Evolutionary conservation across 805 yeast species (phyloP).

Genomic region (Wickerhamomyces rabaulensis): DNA sequence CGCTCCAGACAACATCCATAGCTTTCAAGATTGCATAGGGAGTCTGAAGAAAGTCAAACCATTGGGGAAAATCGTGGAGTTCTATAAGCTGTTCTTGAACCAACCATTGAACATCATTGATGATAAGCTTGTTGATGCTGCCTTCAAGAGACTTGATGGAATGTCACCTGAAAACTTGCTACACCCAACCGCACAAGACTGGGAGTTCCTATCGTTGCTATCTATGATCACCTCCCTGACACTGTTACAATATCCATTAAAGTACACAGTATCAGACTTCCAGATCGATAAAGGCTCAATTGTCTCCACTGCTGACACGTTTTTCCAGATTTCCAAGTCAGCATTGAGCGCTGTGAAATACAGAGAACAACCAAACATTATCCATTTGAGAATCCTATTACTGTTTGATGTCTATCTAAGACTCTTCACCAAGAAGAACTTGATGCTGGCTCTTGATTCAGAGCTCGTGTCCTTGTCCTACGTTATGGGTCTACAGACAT

Average conservation of each 20-base stretch:
- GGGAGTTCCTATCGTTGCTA: constrained; percentile 15
- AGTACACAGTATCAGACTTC: constrained; percentile 5
- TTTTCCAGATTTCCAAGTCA: constrained; percentile 15
- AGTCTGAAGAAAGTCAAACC: constrained; percentile 5
- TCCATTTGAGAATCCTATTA: constrained; percentile 17
- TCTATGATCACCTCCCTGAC: constrained; percentile 14
- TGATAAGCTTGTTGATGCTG: constrained; percentile 4
- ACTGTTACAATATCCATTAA: constrained; percentile 12
- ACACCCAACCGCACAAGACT: constrained; percentile 4
- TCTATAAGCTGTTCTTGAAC: constrained; percentile 11
- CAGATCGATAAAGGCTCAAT: constrained; percentile 2
- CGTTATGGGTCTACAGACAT: constrained; percentile 15
- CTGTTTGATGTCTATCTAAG: constrained; percentile 12
- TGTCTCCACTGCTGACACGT: constrained; percentile 9
- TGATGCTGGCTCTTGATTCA: constrained; percentile 15
- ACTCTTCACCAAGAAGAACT: constrained; percentile 12
- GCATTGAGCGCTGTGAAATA: constrained; percentile 13
- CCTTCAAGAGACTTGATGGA: background rate
- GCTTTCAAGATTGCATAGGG: background rate
- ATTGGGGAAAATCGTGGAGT: constrained; percentile 2
- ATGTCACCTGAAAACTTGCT: background rate
- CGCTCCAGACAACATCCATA: background rate
- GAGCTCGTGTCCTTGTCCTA: constrained; percentile 21
- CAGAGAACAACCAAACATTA: constrained; percentile 14
- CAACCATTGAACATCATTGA: constrained; percentile 14